Evolutionary conservation across 108 stramenopile species (phyloP).

Genomic region (Epipyxis sp.): DNA sequence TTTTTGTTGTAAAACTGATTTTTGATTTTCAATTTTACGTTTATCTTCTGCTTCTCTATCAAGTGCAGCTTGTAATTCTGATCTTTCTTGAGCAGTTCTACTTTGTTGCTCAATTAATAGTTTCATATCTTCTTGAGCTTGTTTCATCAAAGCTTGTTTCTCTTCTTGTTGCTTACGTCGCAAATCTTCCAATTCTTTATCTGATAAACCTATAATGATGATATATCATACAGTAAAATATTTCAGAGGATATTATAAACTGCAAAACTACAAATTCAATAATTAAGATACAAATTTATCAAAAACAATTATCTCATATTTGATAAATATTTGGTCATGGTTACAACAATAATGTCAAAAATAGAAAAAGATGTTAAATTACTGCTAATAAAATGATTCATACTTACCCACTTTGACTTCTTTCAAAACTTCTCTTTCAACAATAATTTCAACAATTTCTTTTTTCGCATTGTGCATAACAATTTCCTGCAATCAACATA

Average conservation of each 20-base stretch:
- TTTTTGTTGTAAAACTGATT: constrained; percentile 59
- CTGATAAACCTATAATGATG: too few relatives aligned
- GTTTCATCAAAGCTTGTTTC: constrained; percentile 50
- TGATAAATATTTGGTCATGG: too few relatives aligned
- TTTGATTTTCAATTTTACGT: constrained; percentile 62
- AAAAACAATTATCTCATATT: too few relatives aligned
- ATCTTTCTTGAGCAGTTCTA: constrained; percentile 45
- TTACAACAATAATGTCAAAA: too few relatives aligned
- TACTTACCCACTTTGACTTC: constrained; percentile 43
- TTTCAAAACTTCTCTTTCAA: constrained; percentile 21
- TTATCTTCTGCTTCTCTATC: constrained; percentile 64
- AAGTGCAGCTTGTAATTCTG: constrained; percentile 62
- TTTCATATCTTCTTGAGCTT: constrained; percentile 60
- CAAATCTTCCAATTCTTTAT: constrained; percentile 40
- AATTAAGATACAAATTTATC: too few relatives aligned
- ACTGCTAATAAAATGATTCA: too few relatives aligned
- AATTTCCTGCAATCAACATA: too few relatives aligned
- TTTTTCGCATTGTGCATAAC: constrained; percentile 31
- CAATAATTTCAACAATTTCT: constrained; percentile 37
- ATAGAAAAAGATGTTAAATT: too few relatives aligned
- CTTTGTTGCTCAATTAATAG: constrained; percentile 56
- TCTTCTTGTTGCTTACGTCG: constrained; percentile 43
- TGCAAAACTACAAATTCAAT: too few relatives aligned
- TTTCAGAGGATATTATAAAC: too few relatives aligned
- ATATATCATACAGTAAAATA: too few relatives aligned